Evolutionary conservation across 2,329 filamentous ascomycete genomes (phyloP).

Genomic region (Nothomitra cinnamomea): DNA sequence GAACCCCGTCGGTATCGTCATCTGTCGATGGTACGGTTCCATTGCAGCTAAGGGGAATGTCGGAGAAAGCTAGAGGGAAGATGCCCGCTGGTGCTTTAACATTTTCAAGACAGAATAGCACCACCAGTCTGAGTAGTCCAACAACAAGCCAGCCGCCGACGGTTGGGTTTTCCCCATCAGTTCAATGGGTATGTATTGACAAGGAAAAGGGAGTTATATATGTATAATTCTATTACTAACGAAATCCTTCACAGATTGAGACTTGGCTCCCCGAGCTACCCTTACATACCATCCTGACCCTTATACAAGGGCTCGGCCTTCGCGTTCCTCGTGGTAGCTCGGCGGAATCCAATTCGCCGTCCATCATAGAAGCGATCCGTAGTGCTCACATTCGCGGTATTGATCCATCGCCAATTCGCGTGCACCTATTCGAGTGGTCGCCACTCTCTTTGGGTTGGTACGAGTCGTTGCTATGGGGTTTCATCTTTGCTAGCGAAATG

Average conservation of each 20-base stretch:
- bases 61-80: slow-evolving; percentile 91
- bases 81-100: slow-evolving; percentile 64
- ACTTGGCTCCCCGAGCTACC: slow-evolving; percentile 85
- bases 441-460: slow-evolving; percentile 86
- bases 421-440: slow-evolving; percentile 91
- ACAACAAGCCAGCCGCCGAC: slow-evolving; percentile 39
- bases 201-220: not conserved
- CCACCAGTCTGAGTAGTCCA: slow-evolving; percentile 56
- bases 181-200: slow-evolving; percentile 43
- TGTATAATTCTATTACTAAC: slow-evolving; percentile 10
- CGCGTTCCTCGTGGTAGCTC: slow-evolving; percentile 32
- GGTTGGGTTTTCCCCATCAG: slow-evolving; percentile 56
- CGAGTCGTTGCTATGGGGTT: slow-evolving; percentile 82
- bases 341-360: slow-evolving; percentile 22
- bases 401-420: slow-evolving; percentile 55
- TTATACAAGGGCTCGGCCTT: slow-evolving; percentile 50
- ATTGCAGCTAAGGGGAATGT: slow-evolving; percentile 76
- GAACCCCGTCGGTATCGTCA: slow-evolving; percentile 51
- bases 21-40: slow-evolving; percentile 65
- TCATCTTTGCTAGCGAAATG: slow-evolving; percentile 84
- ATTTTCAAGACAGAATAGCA: slow-evolving; percentile 84
- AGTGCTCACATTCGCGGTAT: slow-evolving; percentile 50
- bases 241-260: slow-evolving; percentile 44
- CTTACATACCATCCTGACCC: slow-evolving; percentile 65
- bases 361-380: slow-evolving; percentile 31